Evolutionary conservation across 2,329 filamentous ascomycete species (phyloP).

Genomic region (Ceratocystis colombiana): DNA sequence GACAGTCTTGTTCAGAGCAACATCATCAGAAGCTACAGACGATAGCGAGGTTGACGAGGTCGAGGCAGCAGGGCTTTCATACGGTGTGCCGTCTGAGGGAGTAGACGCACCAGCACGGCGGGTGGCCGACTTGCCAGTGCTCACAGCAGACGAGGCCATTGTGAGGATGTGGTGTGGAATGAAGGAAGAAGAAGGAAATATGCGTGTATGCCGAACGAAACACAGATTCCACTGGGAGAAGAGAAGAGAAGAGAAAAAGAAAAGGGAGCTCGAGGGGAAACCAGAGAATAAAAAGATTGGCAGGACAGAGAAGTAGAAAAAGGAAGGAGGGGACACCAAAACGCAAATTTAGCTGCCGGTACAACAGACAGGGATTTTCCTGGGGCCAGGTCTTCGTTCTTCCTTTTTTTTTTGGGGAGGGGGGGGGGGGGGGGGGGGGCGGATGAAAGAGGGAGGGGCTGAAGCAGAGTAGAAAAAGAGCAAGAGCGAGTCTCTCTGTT

Average conservation of each 20-base stretch:
- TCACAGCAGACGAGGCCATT: constrained; percentile 26
- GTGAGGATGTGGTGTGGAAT: constrained; percentile 6
- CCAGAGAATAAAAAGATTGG: not conserved
- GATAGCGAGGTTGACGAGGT: constrained; percentile 87
- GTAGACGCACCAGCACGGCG: constrained; percentile 27
- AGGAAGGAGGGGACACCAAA: constrained; percentile 1
- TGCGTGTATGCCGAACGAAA: not conserved
- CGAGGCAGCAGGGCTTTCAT: constrained; percentile 50
- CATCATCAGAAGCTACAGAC: constrained; percentile 58
- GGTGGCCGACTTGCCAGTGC: constrained; percentile 19
- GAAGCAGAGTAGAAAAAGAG: constrained; percentile 5
- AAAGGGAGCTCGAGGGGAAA: not conserved
- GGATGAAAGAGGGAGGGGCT: not conserved
- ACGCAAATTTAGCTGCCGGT: constrained; percentile 3
- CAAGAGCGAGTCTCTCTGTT: not conserved
- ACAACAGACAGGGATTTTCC: constrained; percentile 14
- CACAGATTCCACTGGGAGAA: constrained; percentile 9
- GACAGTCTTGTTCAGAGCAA: constrained; percentile 40
- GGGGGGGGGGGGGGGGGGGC: constrained; percentile 31
- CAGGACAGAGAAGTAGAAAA: constrained; percentile 12
- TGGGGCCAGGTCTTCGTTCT: not conserved
- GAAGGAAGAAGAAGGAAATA: not conserved
- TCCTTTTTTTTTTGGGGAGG: not conserved
- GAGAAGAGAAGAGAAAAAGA: constrained; percentile 9
- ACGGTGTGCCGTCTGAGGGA: constrained; percentile 46